Evolutionary conservation across 768 basidiomycete species (phyloP).

Genomic region (Porphyrellus cyaneotinctus): DNA sequence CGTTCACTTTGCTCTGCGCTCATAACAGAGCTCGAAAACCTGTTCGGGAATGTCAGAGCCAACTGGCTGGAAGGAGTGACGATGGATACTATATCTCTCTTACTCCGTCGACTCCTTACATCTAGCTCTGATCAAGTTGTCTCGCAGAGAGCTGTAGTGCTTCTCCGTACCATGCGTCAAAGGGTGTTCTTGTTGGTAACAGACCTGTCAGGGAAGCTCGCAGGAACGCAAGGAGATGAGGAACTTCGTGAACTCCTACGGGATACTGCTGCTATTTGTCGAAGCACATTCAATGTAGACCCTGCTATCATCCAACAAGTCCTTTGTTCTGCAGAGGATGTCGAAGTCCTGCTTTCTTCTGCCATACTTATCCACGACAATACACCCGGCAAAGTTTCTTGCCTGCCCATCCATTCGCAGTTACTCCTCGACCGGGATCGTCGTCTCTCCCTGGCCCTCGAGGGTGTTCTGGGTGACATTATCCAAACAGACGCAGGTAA

Average conservation of each 20-base stretch:
- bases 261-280: slow-evolving; percentile 38
- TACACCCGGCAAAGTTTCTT: slow-evolving; percentile 9
- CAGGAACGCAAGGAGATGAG: slow-evolving; percentile 7
- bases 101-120: slow-evolving; percentile 36
- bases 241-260: slow-evolving; percentile 26
- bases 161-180: slow-evolving; percentile 32
- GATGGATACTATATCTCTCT: slow-evolving; percentile 31
- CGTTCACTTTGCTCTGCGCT: slow-evolving; percentile 24
- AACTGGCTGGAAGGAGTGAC: slow-evolving; percentile 41
- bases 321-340: slow-evolving; percentile 17
- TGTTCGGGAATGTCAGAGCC: slow-evolving; percentile 32
- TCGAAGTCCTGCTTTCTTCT: slow-evolving; percentile 20
- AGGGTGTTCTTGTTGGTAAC: slow-evolving; percentile 35
- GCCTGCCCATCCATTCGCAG: slow-evolving; percentile 4
- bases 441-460: slow-evolving; percentile 26
- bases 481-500: neutral
- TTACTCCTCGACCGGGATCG: slow-evolving; percentile 29
- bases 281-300: slow-evolving; percentile 31
- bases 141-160: slow-evolving; percentile 12
- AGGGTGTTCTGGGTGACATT: slow-evolving; percentile 4
- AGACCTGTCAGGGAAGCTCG: slow-evolving; percentile 27
- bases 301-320: slow-evolving; percentile 1
- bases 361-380: slow-evolving; percentile 26
- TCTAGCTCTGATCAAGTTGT: slow-evolving; percentile 15
- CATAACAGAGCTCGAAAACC: slow-evolving; percentile 32